phyloP scores from a whole-genome alignment of 2,329 filamentous ascomycete species.

The Xylaria sp. region DNA sequence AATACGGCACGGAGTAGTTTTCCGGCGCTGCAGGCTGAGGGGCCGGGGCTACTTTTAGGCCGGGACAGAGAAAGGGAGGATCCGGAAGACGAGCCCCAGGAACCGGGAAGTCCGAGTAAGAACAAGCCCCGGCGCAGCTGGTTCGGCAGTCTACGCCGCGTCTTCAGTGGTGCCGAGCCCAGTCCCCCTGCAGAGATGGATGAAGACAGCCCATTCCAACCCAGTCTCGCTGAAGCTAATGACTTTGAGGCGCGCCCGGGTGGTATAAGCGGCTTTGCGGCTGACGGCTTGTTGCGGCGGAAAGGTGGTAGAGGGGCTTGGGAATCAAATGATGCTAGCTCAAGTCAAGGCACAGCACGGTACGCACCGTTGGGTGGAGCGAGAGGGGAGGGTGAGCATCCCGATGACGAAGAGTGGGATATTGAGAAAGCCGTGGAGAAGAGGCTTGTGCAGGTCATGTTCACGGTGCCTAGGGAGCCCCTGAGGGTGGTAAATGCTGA shows the following conservation, averaged over 20 bases:
- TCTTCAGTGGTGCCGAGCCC: slow-evolving; percentile 60
- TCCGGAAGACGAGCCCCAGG: slow-evolving; percentile 40
- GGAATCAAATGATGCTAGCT: slow-evolving; percentile 55
- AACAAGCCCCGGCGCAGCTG: slow-evolving; percentile 68
- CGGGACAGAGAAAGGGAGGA: slow-evolving; percentile 43
- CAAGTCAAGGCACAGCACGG: slow-evolving; percentile 49
- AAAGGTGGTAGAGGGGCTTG: slow-evolving; percentile 68
- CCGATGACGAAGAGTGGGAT: slow-evolving; percentile 72
- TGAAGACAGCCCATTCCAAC: slow-evolving; percentile 48
- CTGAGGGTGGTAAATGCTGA: slow-evolving; percentile 91
- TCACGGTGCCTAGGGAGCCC: slow-evolving; percentile 88
- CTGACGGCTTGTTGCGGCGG: slow-evolving; percentile 59
- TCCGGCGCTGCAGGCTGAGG: slow-evolving; percentile 63
- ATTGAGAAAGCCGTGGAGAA: slow-evolving; percentile 78
- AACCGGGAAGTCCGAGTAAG: slow-evolving; percentile 68
- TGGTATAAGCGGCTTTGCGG: slow-evolving; percentile 59
- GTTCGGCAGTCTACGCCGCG: slow-evolving; percentile 75
- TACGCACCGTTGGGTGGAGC: slow-evolving; percentile 38
- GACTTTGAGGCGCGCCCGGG: slow-evolving; percentile 59
- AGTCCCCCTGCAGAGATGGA: slow-evolving; percentile 44
- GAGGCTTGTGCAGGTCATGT: slow-evolving; percentile 84
- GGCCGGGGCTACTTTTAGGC: slow-evolving; percentile 60
- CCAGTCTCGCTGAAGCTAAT: slow-evolving; percentile 50
- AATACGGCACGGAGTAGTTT: slow-evolving; percentile 67
- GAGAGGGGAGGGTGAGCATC: slow-evolving; percentile 62